Evolutionary conservation across 2,329 filamentous ascomycete species (phyloP), one percentile per base, ranked within the genome.

Genomic region (Botrytis galanthina): DNA sequence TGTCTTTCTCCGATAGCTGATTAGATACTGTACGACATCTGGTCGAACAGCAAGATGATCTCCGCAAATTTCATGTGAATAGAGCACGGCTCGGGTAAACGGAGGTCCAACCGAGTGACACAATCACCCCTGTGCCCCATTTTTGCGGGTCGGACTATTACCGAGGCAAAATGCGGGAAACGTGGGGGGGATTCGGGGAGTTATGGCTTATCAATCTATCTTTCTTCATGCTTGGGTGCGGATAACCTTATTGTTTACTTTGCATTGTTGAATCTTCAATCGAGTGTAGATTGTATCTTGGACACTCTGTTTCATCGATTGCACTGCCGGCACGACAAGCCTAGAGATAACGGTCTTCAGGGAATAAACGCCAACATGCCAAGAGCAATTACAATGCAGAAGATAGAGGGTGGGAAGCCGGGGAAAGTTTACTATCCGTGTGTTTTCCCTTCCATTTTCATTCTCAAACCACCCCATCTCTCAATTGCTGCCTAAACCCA

Each of bases 361-460:
- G 59, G 22, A 70, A 61, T 12, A 22, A 22, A 29, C n/a, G 26
- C 59, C 70, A 77, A 57, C 61, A 80, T 80, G 79, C 78, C 77
- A 20, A 78, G 75, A 74, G 77, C 77, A 59, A 76, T 80, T 42
- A 76, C 74, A 20, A 80, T 95, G 76, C 86, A 90, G 79, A 87
- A 93, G 77, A 85, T 92, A 70, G 91, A 94, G 77, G 77, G 74
- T 16, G 93, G 92, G 78, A 95, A 95, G 84, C 94, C 94, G 14
- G 94, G 94, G 73, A 86, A 95, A 82, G 95, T 98, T 75, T 97
- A 97, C 84, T 94, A 95, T 79, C 92, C 92, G 89, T 91, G 81
- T 97, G 76, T 97, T 95, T 84, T 26, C 60, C 60, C 60, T 72
- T 72, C 10, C 18, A 64, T 69, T 74, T 54, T 26, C 37, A 71